phyloP scores from a whole-genome alignment of 495 filamentous ascomycete species.

The Neurospora sp. region DNA sequence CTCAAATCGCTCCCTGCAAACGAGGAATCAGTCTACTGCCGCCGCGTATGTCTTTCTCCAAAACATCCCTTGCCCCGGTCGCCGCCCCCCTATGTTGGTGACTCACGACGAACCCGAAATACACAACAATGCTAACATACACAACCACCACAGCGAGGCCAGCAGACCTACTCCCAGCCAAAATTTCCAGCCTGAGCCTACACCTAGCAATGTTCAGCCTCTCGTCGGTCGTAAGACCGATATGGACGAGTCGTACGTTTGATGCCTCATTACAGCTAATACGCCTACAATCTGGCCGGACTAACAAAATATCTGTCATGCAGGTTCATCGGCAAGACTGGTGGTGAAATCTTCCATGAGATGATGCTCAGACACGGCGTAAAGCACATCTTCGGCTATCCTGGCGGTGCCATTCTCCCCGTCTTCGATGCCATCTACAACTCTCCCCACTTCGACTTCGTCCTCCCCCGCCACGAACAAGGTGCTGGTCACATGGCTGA shows the following conservation, averaged over 20 bases:
- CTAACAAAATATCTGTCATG: slow-evolving; percentile 17
- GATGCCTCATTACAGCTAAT: slow-evolving; percentile 1
- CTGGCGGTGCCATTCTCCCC: slow-evolving; percentile 72
- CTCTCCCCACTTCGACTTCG: slow-evolving; percentile 66
- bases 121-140: slow-evolving; percentile 11
- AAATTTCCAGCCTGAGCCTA: slow-evolving; percentile 51
- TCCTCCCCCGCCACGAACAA: slow-evolving; percentile 70
- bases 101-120: slow-evolving; percentile 8
- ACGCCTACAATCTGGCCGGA: slow-evolving; percentile 8
- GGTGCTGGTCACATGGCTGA: slow-evolving; percentile 77
- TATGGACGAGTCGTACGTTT: slow-evolving; percentile 65
- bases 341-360: slow-evolving; percentile 96
- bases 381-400: slow-evolving; percentile 80
- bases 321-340: slow-evolving; percentile 88
- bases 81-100: slow-evolving; percentile 2
- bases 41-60: slow-evolving; percentile 8
- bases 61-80: not conserved
- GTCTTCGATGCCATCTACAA: slow-evolving; percentile 79
- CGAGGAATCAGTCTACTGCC: slow-evolving; percentile 28
- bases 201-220: slow-evolving; percentile 53
- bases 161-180: slow-evolving; percentile 50
- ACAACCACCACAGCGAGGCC: slow-evolving; percentile 19
- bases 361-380: slow-evolving; percentile 94
- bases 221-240: slow-evolving; percentile 50
- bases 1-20: slow-evolving; percentile 14